Base-by-base conservation (phyloP, 176 grass and related monocot species). In the Metroxylon sagu region DNA sequence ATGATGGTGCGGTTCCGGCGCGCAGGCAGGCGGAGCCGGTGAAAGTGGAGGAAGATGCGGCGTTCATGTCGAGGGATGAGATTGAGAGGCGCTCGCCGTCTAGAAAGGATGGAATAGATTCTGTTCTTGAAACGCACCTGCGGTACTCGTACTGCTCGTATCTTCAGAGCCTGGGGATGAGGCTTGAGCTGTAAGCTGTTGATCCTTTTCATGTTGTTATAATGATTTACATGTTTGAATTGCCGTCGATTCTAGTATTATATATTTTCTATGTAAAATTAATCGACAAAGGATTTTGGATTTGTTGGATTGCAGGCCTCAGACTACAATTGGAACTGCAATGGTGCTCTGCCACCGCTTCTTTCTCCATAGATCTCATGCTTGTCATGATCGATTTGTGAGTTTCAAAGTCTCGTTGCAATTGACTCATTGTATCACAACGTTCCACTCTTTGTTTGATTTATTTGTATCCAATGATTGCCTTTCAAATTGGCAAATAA, bases 351-450 rank as follows among this genome's bases (percentile, higher is more conserved):
- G 85, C 72, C 85, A 89, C 30, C 80, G 73, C 0, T 89, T 89
- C 73, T 89, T 83, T 51, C 75, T 89, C 26, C 69, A 63, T 39
- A 80, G 80, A 80, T 89, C 80, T 27, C 85, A 83, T 19, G 85
- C 80, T 27, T 80, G 65, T 52, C 73, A 83, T 17, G 85, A 89
- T 69, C 83, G 80, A 89, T 89, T 80, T 80, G 85, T 82, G 54
- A 82, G 72, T 82, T 58, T 51, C 6, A 12, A 30, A 27, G 48
- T 18, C 63, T 28, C 16, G 10, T 43, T 43, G 35, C 35, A 12
- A 12, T 14, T 10, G 3, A 14, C 12, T 43, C 8, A 43, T 12
- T 7, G 2, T 12, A 43, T 43, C 35, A 43, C 35, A 12, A 43
- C 2, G 8, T 43, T 29, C 28, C 2, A 29, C 3, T 29, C 28